Evolutionary conservation across 148 eudicot species (phyloP), one percentile per base, ranked within the genome.

Genomic region (Gaultheria prostrata): DNA sequence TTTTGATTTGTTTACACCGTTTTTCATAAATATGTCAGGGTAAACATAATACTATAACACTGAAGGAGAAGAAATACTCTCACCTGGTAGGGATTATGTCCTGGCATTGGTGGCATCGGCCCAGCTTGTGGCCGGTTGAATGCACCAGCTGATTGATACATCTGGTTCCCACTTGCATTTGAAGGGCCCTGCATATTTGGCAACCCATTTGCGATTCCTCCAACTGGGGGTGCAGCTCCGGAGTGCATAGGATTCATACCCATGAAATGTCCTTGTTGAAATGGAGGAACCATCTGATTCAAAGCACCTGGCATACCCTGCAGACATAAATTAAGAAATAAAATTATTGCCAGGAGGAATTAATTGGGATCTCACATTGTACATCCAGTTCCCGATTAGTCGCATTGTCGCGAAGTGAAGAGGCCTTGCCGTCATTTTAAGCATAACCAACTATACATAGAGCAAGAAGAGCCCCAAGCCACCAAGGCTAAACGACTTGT

Each of bases 51-150:
- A n/a, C n/a, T n/a, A 74, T 21, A 45, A 43, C 18, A 74, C 1
- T 33, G 76, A 35, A 4, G 17, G 33, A n/a, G 5, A 48, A 57
- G 71, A 78, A 30, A 73, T 32, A 79, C 32, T 82, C 63, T 82
- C 87, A 97, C 99, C 99, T 97, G 99, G 83, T 87, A 97, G 54
- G 97, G 95, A 82, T 91, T 93, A 35, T 90, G 90, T 83, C 99
- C 98, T 39, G 97, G 97, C 94, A 94, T 93, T 88, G 93, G 89
- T 18, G 90, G 94, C 94, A 92, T 90, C 79, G 92, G 95, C 70
- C 93, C 95, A 84, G 83, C 90, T 89, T 93, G 99, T 17, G 98
- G 98, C 85, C 98, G 94, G 87, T 87, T 92, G 83, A 93, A 97
- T 79, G 89, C 88, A 59, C 94, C 93, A 17, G 78, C 90, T 63